These are phyloP conservation scores for Eutrema yunnanense DNA, from an alignment of 345 rosid genomes.

Conservation along the genomic window DNA sequence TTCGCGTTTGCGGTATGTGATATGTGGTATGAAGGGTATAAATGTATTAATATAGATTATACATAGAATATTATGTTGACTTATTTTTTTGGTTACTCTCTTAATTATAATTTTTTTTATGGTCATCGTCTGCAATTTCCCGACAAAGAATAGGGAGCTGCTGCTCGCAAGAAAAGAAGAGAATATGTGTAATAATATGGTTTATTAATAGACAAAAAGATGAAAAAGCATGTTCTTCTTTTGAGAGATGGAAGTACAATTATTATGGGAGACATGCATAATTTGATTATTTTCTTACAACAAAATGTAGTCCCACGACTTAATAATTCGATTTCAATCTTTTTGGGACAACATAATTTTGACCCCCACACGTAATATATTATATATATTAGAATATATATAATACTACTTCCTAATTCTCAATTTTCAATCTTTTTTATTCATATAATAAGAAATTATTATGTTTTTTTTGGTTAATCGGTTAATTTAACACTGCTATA, in stretches of 20 bases:
- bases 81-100: too few species aligned
- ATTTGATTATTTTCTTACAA: conserved; percentile 8
- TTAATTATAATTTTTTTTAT: too few species aligned
- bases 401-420: neutral
- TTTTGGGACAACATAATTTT: conserved; percentile 21
- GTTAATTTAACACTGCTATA: neutral
- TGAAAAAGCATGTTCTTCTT: conserved; percentile 19
- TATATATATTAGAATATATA: neutral
- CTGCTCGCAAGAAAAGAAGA: neutral
- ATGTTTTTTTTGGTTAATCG: neutral
- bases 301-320: conserved; percentile 23
- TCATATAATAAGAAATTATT: neutral
- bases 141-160: neutral
- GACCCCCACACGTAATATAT: conserved; percentile 10
- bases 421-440: neutral
- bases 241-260: conserved; percentile 27
- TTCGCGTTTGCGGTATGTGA: too few species aligned
- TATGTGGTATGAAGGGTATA: too few species aligned
- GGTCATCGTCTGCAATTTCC: too few species aligned
- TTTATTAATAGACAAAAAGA: neutral
- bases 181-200: neutral
- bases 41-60: too few species aligned
- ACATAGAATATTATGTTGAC: too few species aligned
- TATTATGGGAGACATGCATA: conserved; percentile 7
- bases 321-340: conserved; percentile 19